phyloP scores from a whole-genome alignment of 2,329 filamentous ascomycete genomes.

The Arthrobotrys pseudoclavata region DNA sequence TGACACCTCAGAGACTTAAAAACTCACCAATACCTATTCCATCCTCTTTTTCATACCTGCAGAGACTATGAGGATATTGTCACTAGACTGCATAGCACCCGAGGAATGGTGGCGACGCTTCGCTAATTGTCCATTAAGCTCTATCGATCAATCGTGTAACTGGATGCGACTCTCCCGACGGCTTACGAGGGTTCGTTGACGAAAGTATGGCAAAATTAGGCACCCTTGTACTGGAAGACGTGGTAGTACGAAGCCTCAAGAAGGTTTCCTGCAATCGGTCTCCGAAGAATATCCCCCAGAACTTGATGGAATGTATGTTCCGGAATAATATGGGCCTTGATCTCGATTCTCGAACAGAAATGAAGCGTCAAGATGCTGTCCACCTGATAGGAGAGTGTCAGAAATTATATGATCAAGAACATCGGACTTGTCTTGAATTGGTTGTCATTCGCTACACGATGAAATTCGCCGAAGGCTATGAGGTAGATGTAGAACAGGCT shows the following conservation, averaged over 20 bases:
- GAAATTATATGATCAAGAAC: neutral
- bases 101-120: constrained; percentile 28
- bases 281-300: neutral
- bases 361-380: neutral
- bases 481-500: neutral
- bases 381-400: neutral
- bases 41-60: constrained; percentile 28
- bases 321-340: neutral
- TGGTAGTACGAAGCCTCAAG: neutral
- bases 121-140: constrained; percentile 5
- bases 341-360: neutral
- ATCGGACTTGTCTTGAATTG: neutral
- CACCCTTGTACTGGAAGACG: neutral
- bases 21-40: constrained; percentile 2
- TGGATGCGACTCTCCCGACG: neutral
- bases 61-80: constrained; percentile 3
- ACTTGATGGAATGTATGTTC: neutral
- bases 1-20: neutral
- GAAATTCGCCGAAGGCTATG: neutral
- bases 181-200: neutral
- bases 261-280: constrained; percentile 5
- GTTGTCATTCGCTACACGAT: neutral
- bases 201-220: neutral
- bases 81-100: constrained; percentile 1
- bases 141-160: neutral